Base-by-base conservation (phyloP, 23 red algal species). In the Gracilaria vermiculophylla region DNA sequence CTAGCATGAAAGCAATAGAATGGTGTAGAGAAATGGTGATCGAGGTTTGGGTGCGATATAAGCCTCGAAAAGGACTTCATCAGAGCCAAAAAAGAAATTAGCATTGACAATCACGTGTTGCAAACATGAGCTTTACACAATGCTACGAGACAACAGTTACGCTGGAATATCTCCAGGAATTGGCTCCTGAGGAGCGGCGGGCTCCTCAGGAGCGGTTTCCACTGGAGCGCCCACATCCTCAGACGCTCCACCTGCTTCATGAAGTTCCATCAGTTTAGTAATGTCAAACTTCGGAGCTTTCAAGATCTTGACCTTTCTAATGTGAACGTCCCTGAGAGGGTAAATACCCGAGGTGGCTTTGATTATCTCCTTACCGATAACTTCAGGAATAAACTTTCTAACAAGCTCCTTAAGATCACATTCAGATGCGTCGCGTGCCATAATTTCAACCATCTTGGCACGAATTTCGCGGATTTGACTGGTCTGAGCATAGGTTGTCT, bases 231-330 rank as follows among this genome's bases (percentile, higher is more conserved):
- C 92, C 0, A 89, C 80, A 31, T 98, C 96, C 56, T 98, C 96
- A 9, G 89, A 8, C 15, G 57, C 80, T 25, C 78, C 85, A 61
- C 89, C 86, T 32, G 81, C 82, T 53, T 90, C 88, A 70, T 98
- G 96, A 24, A 98, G 84, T 74, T 98, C 96, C 96, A 98, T 98
- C 11, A 98, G 65, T 77, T 98, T 98, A 76, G 96, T 94, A 57
- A 98, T 94, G 49, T 98, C 96, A 88, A 98, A 95, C 77, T 89
- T 92, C 3, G 96, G 96, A 20, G 96, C 45, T 72, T 88, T 91
- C 20, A 98, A 57, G 56, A 98, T 78, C 91, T 98, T 98, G 25
- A 94, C 92, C 73, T 98, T 98, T 43, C 96, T 92, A 76, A 98
- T 93, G 79, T 95, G 86, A 1, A 98, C 96, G 77, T 98, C 90